phyloP scores from a whole-genome alignment of 345 rosid species.

The Pistacia atlantica region DNA sequence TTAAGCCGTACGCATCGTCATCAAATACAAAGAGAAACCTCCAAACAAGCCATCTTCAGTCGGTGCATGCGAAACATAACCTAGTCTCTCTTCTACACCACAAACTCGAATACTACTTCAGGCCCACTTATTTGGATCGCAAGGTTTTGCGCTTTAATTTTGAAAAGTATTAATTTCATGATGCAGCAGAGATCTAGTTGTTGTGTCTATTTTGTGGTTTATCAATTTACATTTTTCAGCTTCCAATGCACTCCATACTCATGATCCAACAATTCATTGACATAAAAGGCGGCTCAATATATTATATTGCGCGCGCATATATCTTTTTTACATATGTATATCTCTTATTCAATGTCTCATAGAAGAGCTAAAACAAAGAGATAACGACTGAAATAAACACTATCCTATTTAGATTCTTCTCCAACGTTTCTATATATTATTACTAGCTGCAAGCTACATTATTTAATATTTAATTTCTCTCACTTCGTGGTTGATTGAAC shows the following conservation, averaged over 20 bases:
- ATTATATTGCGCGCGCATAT: no score
- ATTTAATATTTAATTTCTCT: not conserved
- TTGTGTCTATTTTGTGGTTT: not conserved
- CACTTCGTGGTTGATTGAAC: conserved; percentile 13
- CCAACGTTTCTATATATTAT: not conserved
- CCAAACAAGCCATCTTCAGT: not conserved
- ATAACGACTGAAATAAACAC: not conserved
- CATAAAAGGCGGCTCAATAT: no score
- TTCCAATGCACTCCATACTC: no score
- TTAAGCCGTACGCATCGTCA: no score
- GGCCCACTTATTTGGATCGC: no score
- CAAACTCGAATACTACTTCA: not conserved
- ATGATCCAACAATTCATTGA: no score
- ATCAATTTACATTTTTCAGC: no score
- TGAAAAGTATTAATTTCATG: not conserved
- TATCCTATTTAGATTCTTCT: not conserved
- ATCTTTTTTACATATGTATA: no score
- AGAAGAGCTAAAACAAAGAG: not conserved
- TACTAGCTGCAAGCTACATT: not conserved
- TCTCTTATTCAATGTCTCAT: not conserved
- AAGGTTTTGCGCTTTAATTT: no score
- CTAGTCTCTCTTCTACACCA: not conserved
- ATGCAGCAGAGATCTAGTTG: not conserved
- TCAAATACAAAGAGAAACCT: not conserved
- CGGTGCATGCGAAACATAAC: not conserved